Conservation (phyloP, 768 basidiomycete genomes). For the Polyporus arcularius region DNA sequence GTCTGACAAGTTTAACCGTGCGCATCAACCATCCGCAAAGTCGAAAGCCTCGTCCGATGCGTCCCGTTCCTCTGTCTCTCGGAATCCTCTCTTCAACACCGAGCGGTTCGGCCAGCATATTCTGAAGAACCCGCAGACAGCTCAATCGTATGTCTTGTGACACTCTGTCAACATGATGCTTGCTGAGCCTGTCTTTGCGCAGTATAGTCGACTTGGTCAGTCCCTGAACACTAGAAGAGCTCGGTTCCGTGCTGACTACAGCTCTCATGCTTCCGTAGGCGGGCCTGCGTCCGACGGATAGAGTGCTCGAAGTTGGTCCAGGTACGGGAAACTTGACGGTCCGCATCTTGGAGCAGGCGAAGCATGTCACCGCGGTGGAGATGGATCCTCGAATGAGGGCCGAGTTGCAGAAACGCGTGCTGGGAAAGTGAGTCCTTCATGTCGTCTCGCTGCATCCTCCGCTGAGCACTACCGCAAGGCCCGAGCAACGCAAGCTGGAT, state of each 20-base stretch:
- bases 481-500: constrained; percentile 93
- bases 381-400: constrained; percentile 99
- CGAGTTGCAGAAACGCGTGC: constrained; percentile 93
- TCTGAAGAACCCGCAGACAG: constrained; percentile 88
- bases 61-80: constrained; percentile 43
- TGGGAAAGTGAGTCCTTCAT: constrained; percentile 85
- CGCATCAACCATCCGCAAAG: constrained; percentile 65
- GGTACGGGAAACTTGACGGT: constrained; percentile 97
- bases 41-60: constrained; percentile 47
- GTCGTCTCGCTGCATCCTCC: neutral
- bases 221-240: neutral
- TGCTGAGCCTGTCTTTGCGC: too few relatives aligned
- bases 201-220: too few relatives aligned
- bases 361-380: constrained; percentile 92
- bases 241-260: neutral
- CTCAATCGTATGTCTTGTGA: constrained; percentile 69
- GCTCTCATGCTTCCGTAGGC: constrained; percentile 52
- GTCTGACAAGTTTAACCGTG: constrained; percentile 67
- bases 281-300: constrained; percentile 89
- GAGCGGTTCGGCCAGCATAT: constrained; percentile 98
- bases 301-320: constrained; percentile 95
- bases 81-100: constrained; percentile 94
- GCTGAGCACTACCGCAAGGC: constrained; percentile 46
- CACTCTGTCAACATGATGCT: too few relatives aligned
- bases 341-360: constrained; percentile 89